Percentiles rank a stretch among this genome's conserved stretches.
phyloP scores from a whole-genome alignment of 2,329 filamentous ascomycete genomes.

The Neofusicoccum cordaticola region DNA sequence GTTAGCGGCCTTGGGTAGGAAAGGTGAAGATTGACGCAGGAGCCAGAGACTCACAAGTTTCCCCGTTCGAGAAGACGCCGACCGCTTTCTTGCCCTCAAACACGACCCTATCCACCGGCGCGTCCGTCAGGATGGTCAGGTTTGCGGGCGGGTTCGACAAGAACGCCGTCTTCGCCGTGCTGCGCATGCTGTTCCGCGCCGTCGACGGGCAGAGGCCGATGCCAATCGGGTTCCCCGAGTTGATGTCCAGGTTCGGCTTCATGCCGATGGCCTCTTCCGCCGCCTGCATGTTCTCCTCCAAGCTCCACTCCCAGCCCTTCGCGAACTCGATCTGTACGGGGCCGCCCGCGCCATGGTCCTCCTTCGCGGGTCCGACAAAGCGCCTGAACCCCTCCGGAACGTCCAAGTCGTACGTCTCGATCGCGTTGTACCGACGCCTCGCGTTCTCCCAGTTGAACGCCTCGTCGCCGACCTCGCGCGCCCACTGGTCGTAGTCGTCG shows the following conservation, averaged over 20 bases:
- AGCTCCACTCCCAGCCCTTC: constrained; percentile 49
- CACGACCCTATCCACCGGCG: constrained; percentile 40
- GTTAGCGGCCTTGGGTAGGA: not conserved
- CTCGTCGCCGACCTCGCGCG: constrained; percentile 54
- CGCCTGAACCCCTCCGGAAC: constrained; percentile 27
- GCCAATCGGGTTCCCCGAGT: constrained; percentile 58
- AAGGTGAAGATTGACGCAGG: not conserved
- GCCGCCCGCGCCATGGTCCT: constrained; percentile 51
- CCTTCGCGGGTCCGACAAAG: constrained; percentile 46
- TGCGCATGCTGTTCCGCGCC: constrained; percentile 47
- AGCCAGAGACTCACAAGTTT: not conserved
- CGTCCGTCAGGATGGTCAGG: constrained; percentile 51
- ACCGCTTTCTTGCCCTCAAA: constrained; percentile 30
- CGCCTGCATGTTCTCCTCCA: constrained; percentile 46
- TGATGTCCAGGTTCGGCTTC: constrained; percentile 54
- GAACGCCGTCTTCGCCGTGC: constrained; percentile 52
- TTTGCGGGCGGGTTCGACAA: constrained; percentile 48
- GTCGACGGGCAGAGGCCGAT: constrained; percentile 53
- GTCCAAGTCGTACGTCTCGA: constrained; percentile 53
- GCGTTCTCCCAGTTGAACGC: constrained; percentile 56
- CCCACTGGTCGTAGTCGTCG: constrained; percentile 64
- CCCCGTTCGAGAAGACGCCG: constrained; percentile 29
- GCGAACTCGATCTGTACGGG: constrained; percentile 50
- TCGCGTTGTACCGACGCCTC: constrained; percentile 48
- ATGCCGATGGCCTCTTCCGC: constrained; percentile 45